A percentile compares a stretch with the other conserved stretches of the same genome.
phyloP scores from a whole-genome alignment of 352 stramenopile genomes.

The Globisporangium splendens region DNA sequence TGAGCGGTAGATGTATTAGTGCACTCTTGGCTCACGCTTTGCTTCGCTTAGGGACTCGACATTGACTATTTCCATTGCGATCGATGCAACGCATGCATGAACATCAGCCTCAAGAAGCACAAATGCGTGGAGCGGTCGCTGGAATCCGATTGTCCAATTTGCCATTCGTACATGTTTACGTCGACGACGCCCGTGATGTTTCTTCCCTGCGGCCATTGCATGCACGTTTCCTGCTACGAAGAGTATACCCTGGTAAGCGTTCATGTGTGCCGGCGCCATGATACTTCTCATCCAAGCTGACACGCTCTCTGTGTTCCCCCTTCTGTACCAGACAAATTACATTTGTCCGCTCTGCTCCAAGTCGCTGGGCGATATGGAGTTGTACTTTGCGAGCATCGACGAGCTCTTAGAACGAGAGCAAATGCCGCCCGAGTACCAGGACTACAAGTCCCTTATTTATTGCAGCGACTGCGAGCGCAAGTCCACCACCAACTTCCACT shows the following conservation, averaged over 20 bases:
- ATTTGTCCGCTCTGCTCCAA: conserved; percentile 95
- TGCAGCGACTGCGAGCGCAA: conserved; percentile 87
- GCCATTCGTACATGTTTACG: conserved; percentile 94
- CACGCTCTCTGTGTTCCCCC: not conserved
- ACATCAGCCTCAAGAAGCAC: conserved; percentile 86
- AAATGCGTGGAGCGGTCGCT: conserved; percentile 94
- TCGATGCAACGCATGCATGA: conserved; percentile 97
- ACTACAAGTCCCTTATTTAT: conserved; percentile 75
- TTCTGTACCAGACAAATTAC: conserved; percentile 76
- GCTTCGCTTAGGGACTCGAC: conserved; percentile 66
- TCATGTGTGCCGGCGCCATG: not conserved
- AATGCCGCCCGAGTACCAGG: conserved; percentile 74
- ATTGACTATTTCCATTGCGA: conserved; percentile 99
- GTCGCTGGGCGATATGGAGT: conserved; percentile 92
- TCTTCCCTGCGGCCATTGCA: conserved; percentile 94
- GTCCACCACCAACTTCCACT: conserved; percentile 81
- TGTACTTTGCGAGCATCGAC: conserved; percentile 86
- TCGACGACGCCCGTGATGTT: conserved; percentile 94
- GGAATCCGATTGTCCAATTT: conserved; percentile 95
- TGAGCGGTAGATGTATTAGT: no score
- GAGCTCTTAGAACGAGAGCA: conserved; percentile 76
- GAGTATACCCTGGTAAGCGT: conserved; percentile 85
- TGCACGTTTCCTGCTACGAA: conserved; percentile 95
- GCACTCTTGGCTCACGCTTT: not conserved
- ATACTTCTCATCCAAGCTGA: not conserved